phyloP scores from a whole-genome alignment of 73 alveolate genomes.

The Blepharisma japonicum region DNA sequence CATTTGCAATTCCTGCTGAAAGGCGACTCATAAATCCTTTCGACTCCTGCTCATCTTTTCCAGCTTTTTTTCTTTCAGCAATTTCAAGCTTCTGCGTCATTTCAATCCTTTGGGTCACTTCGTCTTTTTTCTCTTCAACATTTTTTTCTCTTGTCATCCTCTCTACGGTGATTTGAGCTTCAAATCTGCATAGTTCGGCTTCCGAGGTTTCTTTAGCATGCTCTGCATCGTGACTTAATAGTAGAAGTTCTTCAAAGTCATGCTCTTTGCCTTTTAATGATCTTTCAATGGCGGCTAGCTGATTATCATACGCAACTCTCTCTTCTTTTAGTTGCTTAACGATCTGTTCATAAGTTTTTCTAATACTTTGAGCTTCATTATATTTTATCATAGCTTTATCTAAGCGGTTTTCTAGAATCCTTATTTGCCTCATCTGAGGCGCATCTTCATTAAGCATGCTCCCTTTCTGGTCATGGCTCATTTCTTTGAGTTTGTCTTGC shows the following conservation, averaged over 20 bases:
- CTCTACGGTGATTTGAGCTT: slow-evolving; percentile 79
- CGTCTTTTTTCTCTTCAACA: slow-evolving; percentile 67
- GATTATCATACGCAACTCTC: slow-evolving; percentile 98
- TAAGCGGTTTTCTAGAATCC: slow-evolving; percentile 83
- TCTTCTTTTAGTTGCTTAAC: slow-evolving; percentile 95
- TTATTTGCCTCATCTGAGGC: slow-evolving; percentile 85
- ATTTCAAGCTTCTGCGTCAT: slow-evolving; percentile 44
- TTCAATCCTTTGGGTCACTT: slow-evolving; percentile 72
- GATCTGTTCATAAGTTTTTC: slow-evolving; percentile 82
- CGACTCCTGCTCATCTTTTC: slow-evolving; percentile 29
- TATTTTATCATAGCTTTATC: slow-evolving; percentile 89
- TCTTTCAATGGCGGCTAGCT: slow-evolving; percentile 97
- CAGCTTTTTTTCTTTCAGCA: slow-evolving; percentile 15
- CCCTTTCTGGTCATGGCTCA: slow-evolving; percentile 37
- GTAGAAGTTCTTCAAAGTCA: slow-evolving; percentile 95
- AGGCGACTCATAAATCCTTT: background rate
- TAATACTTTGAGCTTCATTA: slow-evolving; percentile 82
- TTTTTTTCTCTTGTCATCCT: slow-evolving; percentile 73
- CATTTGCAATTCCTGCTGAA: slow-evolving; percentile 19
- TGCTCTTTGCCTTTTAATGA: slow-evolving; percentile 92
- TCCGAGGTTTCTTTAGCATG: slow-evolving; percentile 96
- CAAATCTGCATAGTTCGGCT: slow-evolving; percentile 85
- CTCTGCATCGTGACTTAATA: slow-evolving; percentile 97
- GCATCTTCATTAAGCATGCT: slow-evolving; percentile 57
- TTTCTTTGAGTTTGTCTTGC: slow-evolving; percentile 52